Conservation (phyloP, 495 filamentous ascomycete species). For the Talaromyces wortmannii region DNA sequence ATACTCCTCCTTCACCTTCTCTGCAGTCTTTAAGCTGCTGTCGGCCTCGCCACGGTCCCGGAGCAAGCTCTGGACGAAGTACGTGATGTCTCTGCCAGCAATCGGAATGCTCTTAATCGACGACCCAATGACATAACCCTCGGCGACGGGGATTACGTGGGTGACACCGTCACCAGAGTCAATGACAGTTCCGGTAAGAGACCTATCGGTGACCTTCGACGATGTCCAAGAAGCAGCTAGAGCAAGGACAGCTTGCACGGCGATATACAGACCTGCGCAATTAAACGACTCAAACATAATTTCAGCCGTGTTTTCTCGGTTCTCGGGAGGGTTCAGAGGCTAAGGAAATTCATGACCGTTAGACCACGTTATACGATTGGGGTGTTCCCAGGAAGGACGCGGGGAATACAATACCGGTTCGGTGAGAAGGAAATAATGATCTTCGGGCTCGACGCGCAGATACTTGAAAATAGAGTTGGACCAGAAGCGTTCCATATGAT, state of each 20-base stretch:
- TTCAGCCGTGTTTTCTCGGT: conserved; percentile 97
- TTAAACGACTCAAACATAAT: conserved; percentile 99
- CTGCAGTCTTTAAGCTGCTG: conserved; percentile 93
- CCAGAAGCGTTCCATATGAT: conserved; percentile 99
- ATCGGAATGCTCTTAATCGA: conserved; percentile 99
- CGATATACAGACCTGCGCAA: conserved; percentile 97
- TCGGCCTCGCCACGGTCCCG: conserved; percentile 95
- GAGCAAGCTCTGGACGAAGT: conserved; percentile 93
- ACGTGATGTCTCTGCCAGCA: conserved; percentile 94
- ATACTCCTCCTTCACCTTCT: conserved; percentile 95
- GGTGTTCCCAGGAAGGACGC: background rate
- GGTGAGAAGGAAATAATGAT: conserved; percentile 95
- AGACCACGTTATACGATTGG: background rate
- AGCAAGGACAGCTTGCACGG: conserved; percentile 93
- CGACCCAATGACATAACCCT: conserved; percentile 97
- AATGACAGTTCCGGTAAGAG: conserved; percentile 95
- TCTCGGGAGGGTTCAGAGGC: conserved; percentile 97
- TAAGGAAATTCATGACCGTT: conserved; percentile 19
- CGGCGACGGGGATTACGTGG: conserved; percentile 96
- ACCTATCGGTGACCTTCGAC: conserved; percentile 92
- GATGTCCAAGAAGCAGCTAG: conserved; percentile 97
- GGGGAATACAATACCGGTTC: conserved; percentile 64
- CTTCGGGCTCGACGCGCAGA: conserved; percentile 93
- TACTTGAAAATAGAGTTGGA: conserved; percentile 99
- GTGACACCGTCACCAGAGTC: conserved; percentile 98